A percentile compares a stretch with the other conserved stretches of the same genome.
Conservation (phyloP, 2,329 filamentous ascomycete genomes). For the Pestalotiopsis sp. region DNA sequence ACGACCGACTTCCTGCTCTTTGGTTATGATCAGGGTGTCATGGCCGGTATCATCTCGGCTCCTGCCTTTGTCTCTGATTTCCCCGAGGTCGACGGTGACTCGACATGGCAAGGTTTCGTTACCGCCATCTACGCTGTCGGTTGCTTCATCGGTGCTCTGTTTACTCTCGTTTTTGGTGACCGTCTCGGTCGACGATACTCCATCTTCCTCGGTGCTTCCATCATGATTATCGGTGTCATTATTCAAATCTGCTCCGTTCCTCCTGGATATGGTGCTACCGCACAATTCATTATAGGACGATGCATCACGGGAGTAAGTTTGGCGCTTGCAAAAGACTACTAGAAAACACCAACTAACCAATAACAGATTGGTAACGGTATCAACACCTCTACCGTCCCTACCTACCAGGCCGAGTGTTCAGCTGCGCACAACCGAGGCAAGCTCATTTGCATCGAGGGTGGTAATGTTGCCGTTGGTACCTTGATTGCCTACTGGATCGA, state of each 20-base stretch:
- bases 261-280: slow-evolving; percentile 48
- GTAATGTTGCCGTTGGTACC: slow-evolving; percentile 44
- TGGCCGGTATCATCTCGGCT: slow-evolving; percentile 34
- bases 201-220: slow-evolving; percentile 53
- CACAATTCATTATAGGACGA: slow-evolving; percentile 52
- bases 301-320: slow-evolving; percentile 50
- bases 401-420: slow-evolving; percentile 38
- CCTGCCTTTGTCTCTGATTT: slow-evolving; percentile 30
- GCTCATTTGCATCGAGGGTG: slow-evolving; percentile 60
- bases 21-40: slow-evolving; percentile 36
- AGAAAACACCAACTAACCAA: neutral
- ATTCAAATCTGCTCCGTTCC: slow-evolving; percentile 53
- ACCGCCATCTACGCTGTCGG: slow-evolving; percentile 45
- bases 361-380: slow-evolving; percentile 45
- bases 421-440: slow-evolving; percentile 60
- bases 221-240: slow-evolving; percentile 60
- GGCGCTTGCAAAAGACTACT: neutral
- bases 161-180: slow-evolving; percentile 50
- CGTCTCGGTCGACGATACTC: slow-evolving; percentile 56
- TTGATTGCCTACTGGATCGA: slow-evolving; percentile 47
- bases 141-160: slow-evolving; percentile 43
- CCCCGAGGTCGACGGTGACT: slow-evolving; percentile 33
- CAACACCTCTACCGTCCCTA: slow-evolving; percentile 44
- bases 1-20: slow-evolving; percentile 31
- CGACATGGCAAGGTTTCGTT: slow-evolving; percentile 39